Base-by-base conservation (phyloP, 2,329 filamentous ascomycete species). In the Penicillium sp. region DNA sequence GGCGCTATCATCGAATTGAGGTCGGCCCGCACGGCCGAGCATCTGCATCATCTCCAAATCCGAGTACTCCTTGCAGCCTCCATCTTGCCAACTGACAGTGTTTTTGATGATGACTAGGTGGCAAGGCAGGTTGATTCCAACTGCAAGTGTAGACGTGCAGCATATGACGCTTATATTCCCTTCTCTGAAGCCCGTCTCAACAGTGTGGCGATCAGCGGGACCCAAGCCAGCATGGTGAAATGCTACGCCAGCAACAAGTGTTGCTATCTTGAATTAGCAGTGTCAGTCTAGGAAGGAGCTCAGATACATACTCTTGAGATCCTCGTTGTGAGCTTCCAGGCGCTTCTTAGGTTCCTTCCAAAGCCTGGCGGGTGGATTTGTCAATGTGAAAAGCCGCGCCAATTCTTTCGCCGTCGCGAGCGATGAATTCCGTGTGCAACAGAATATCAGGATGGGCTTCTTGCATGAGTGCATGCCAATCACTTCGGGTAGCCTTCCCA, bases 41-140 rank as follows among this genome's bases (percentile, higher is more conserved):
- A 96, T 95, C 65, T 96, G 90, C 87, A 93, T 93, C 58, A 93
- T 82, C 62, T 95, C 90, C 6, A 95, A 77, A 67, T 94, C 90
- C 0, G 89, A 86, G 61, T 91, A 91, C 68, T 94, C 89, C 52
- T 85, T 82, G 37, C 83, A 79, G 7, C 80, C 73, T 32, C 73
- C 78, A 54, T 85, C 81, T 54, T 84, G 82, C 71, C 85, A 92
- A 0, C 80, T 78, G 4, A 86, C 80, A 0, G 90, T 95, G 23
- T 89, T 89, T 69, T 95, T 95, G 52, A 96, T 82, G 10, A 95
- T 85, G 4, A 92, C 90, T 3, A 92, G 83, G 67, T 94, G 88
- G 57, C 90, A 91, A 10, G 90, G 91, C 10, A 95, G 73, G 66
- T 96, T 96, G 31, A 96, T 83, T 0, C 90, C 90, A 13, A 94